Conservation (phyloP, 1,284 basidiomycete genomes). For the Cystobasidium sp. region DNA sequence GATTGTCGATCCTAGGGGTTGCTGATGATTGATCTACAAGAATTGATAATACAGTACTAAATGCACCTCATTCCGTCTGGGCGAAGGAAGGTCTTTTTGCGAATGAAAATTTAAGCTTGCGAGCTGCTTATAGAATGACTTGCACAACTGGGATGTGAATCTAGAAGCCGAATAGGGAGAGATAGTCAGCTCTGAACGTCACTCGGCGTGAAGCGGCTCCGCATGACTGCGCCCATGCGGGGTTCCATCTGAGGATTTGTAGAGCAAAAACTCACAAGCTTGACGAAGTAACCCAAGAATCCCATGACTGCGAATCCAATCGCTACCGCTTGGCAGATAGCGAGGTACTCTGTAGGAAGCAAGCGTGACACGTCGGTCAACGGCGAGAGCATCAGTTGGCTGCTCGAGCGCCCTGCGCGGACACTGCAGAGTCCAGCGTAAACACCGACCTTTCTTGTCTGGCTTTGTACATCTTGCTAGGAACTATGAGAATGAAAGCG, state of each 20-base stretch:
- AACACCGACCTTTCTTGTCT: slow-evolving; percentile 73
- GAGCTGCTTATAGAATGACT: slow-evolving; percentile 17
- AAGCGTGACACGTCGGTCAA: slow-evolving; percentile 2
- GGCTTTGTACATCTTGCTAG: slow-evolving; percentile 97
- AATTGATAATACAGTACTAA: slow-evolving; percentile 7
- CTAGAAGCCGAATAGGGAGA: not conserved
- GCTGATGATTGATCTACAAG: slow-evolving; percentile 10
- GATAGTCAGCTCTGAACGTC: not conserved
- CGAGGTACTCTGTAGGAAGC: slow-evolving; percentile 73
- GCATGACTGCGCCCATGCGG: not conserved
- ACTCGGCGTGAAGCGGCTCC: slow-evolving; percentile 33
- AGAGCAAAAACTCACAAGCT: slow-evolving; percentile 47
- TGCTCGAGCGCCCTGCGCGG: not conserved
- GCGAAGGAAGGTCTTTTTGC: not conserved
- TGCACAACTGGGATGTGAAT: slow-evolving; percentile 34
- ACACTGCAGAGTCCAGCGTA: not conserved
- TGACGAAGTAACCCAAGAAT: slow-evolving; percentile 64
- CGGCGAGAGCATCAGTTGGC: slow-evolving; percentile 7
- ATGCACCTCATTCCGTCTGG: not conserved
- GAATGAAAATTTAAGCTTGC: not conserved
- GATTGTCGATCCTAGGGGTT: not conserved
- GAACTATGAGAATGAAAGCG: slow-evolving; percentile 66
- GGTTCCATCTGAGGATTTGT: not conserved
- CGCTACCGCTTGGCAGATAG: slow-evolving; percentile 90
- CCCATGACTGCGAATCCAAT: slow-evolving; percentile 96